Evolutionary conservation across 139 green algal species (phyloP), one percentile per base, ranked within the genome.

Genomic region (Eudorina sp.): DNA sequence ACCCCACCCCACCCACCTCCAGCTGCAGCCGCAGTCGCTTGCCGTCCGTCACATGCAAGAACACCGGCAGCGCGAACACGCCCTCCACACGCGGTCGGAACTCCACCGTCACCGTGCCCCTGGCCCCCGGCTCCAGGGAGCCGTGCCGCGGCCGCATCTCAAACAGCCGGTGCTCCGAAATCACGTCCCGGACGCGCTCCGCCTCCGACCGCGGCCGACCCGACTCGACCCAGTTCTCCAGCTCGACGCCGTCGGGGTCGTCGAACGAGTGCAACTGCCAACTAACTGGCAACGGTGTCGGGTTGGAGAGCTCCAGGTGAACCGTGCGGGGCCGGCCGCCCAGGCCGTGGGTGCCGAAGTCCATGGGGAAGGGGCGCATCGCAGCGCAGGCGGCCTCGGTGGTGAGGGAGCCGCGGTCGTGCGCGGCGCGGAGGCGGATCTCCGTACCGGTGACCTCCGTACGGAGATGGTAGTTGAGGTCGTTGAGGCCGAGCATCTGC

Each of bases 171-270:
- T 95, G 86, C 85, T 96, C 92, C 21, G 91, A 66, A 78, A 96
- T 94, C 82, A 94, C 93, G 76, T 92, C 78, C 13, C 89, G 84
- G 36, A 91, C 70, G 72, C 90, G 91, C 55, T 95, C 93, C 0
- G 58, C 89, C 25, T 94, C 90, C 21, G 84, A 89, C 9, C 80
- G 79, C 5, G 95, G 93, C 82, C 91, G 77, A 7, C 88, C 90
- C n/a, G 92, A 79, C 69, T 97, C 95, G 38, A 96, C 93, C 95
- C 95, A 97, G 75, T 95, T 96, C 85, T 97, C 95, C 48, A 95
- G 29, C 64, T 97, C 93, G 31, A 96, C 83, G 16, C 74, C 73
- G 45, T 93, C 87, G 2, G 90, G 90, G 68, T 95, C 89, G 73
- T 95, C 90, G 34, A 91, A 88, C 48, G 89, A 90, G 73, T 93